phyloP scores from a whole-genome alignment of 192 early-diverging fungal species.

The Phycomyces blakesleeanus region DNA sequence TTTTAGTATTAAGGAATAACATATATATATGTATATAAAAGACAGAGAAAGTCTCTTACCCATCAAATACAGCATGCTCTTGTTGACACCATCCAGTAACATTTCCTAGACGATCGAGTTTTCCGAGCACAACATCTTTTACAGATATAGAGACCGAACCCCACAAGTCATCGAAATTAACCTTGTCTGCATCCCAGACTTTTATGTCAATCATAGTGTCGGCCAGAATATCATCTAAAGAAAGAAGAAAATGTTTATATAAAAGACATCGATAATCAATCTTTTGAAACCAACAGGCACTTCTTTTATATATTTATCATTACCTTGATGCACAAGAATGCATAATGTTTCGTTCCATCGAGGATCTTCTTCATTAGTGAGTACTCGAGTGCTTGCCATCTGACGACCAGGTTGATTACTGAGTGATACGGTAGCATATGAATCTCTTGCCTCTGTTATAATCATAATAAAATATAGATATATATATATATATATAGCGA shows the following conservation, averaged over 20 bases:
- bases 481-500: too few relatives aligned
- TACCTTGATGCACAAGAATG: constrained; percentile 22
- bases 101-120: constrained; percentile 23
- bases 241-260: background rate
- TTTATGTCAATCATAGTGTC: constrained; percentile 27
- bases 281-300: too few relatives aligned
- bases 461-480: too few relatives aligned
- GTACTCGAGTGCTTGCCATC: constrained; percentile 20
- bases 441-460: constrained; percentile 20
- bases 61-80: constrained; percentile 21
- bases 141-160: constrained; percentile 20
- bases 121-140: constrained; percentile 19
- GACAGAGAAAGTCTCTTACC: too few relatives aligned
- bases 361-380: constrained; percentile 28
- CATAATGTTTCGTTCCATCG: constrained; percentile 28
- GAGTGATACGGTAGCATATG: constrained; percentile 24
- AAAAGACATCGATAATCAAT: background rate
- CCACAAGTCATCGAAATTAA: constrained; percentile 27
- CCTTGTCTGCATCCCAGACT: constrained; percentile 34
- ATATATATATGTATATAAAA: too few relatives aligned
- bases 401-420: constrained; percentile 17
- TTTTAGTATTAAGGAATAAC: too few relatives aligned
- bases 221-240: constrained; percentile 22
- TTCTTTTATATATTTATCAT: too few relatives aligned
- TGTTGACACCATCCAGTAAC: constrained; percentile 18